Conservation (phyloP, 179 eudicot species). For the Beta lomatogona region DNA sequence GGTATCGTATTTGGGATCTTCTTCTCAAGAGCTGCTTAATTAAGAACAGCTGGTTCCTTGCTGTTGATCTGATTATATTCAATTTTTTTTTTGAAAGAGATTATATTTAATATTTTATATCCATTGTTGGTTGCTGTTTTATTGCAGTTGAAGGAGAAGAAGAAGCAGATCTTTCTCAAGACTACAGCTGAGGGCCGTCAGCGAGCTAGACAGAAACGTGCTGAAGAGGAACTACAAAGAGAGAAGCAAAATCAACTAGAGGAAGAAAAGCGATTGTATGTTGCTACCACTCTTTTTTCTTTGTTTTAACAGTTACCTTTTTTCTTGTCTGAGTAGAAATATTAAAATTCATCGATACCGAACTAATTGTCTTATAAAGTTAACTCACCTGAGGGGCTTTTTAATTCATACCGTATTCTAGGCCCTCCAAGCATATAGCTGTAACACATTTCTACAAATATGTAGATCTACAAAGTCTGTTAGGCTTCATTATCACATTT, state of each 20-base stretch:
- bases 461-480: background rate
- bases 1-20: slow-evolving; percentile 7
- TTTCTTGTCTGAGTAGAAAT: no score
- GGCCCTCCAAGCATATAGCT: background rate
- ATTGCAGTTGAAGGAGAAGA: slow-evolving; percentile 81
- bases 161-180: slow-evolving; percentile 81
- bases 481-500: background rate
- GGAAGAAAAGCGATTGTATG: slow-evolving; percentile 87
- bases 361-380: no score
- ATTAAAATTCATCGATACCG: no score
- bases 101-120: background rate
- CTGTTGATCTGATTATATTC: background rate
- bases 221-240: slow-evolving; percentile 76
- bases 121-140: slow-evolving; percentile 6
- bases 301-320: background rate
- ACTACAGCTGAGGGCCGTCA: slow-evolving; percentile 94
- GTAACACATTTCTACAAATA: background rate
- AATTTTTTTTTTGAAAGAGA: no score
- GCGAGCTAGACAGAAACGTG: slow-evolving; percentile 91
- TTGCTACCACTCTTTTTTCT: slow-evolving; percentile 20
- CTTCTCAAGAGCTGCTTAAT: background rate
- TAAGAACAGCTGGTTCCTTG: background rate
- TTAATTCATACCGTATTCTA: no score
- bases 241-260: slow-evolving; percentile 80
- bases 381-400: no score